Conservation (phyloP, 2,329 filamentous ascomycete genomes). For the Colletotrichum sp. region DNA sequence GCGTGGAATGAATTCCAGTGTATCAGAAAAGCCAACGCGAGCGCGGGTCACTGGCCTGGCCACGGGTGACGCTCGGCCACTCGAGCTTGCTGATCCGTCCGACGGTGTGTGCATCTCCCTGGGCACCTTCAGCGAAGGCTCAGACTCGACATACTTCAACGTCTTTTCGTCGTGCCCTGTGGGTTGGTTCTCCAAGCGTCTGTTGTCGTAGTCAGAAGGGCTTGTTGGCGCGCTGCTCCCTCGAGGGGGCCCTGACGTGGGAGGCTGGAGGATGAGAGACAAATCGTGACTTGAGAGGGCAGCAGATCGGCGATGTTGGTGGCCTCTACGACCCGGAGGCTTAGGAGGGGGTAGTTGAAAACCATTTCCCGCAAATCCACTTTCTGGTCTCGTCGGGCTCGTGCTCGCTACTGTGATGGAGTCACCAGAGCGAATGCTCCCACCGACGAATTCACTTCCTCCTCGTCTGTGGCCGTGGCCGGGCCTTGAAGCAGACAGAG, state of each 20-base stretch:
- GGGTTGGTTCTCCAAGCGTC: neutral
- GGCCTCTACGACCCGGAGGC: conserved; percentile 65
- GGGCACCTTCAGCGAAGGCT: conserved; percentile 19
- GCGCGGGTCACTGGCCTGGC: conserved; percentile 53
- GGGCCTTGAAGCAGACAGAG: conserved; percentile 51
- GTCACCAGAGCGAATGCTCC: conserved; percentile 64
- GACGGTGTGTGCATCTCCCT: conserved; percentile 6
- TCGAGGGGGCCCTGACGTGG: conserved; percentile 54
- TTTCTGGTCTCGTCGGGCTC: conserved; percentile 71
- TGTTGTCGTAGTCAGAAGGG: conserved; percentile 53
- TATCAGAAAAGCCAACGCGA: conserved; percentile 84
- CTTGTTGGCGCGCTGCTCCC: conserved; percentile 71
- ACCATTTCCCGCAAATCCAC: conserved; percentile 61
- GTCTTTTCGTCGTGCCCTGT: conserved; percentile 7
- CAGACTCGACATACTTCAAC: conserved; percentile 20
- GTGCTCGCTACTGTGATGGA: conserved; percentile 68
- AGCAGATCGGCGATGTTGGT: conserved; percentile 81
- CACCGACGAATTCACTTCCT: conserved; percentile 87
- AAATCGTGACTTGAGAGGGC: conserved; percentile 87
- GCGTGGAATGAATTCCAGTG: conserved; percentile 81
- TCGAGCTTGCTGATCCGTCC: conserved; percentile 20
- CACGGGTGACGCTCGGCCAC: conserved; percentile 29
- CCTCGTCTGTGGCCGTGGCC: conserved; percentile 79
- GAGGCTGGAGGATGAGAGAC: conserved; percentile 68
- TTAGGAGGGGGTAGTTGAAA: conserved; percentile 54